These are phyloP conservation scores for Coelastrella sp. DNA, from an alignment of 139 green algal genomes.

Conservation along the genomic window DNA sequence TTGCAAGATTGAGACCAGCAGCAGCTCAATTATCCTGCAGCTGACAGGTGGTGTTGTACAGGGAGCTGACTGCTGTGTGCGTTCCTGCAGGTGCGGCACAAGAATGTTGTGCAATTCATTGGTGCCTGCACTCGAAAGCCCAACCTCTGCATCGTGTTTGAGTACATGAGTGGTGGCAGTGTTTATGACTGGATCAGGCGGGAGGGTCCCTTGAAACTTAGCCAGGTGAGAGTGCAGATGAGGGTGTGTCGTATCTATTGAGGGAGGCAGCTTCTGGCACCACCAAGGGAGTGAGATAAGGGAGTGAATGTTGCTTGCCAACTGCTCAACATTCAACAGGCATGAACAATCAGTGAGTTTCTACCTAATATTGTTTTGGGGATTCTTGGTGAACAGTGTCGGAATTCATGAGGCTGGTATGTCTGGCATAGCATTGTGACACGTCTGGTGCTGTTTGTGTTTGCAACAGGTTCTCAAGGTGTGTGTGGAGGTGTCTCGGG, in stretches of 20 bases:
- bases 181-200: conserved; percentile 95
- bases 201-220: conserved; percentile 47
- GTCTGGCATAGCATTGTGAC: no score
- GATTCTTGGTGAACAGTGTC: no score
- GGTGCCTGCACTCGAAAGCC: conserved; percentile 96
- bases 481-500: conserved; percentile 87
- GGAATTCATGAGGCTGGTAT: no score
- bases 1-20: no score
- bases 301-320: no score
- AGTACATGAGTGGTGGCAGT: conserved; percentile 97
- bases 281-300: no score
- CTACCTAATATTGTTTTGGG: no score
- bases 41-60: background rate
- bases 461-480: conserved; percentile 84
- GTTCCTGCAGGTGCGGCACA: conserved; percentile 88
- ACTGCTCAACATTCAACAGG: no score
- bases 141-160: conserved; percentile 99
- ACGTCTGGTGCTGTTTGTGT: background rate
- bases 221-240: conserved; percentile 12
- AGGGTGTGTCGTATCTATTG: background rate
- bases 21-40: background rate
- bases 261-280: no score
- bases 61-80: background rate
- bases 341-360: no score
- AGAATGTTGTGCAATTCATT: conserved; percentile 99